Conservation (phyloP, 192 early-diverging fungal species). For the Coemansia sp. region DNA sequence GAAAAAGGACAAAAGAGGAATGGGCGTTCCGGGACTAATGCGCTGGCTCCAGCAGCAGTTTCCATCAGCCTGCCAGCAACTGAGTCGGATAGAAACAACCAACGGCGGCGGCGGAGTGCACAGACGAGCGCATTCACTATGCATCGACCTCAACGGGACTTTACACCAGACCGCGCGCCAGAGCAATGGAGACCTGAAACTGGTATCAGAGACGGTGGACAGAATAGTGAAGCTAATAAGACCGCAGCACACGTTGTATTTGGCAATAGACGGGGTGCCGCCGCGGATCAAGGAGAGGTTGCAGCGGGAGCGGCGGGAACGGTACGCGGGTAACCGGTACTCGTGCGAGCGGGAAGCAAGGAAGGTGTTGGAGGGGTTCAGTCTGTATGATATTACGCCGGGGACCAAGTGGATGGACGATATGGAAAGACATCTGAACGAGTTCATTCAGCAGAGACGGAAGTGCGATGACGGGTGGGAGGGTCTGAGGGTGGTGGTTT, state of each 20-base stretch:
- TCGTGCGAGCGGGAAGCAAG: constrained; percentile 12
- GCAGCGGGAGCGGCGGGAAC: constrained; percentile 92
- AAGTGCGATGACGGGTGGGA: constrained; percentile 77
- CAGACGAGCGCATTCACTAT: constrained; percentile 26
- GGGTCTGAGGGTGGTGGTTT: constrained; percentile 82
- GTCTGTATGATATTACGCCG: constrained; percentile 92
- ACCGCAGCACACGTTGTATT: constrained; percentile 83
- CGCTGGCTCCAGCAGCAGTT: constrained; percentile 47
- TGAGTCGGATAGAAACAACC: constrained; percentile 17
- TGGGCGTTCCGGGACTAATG: constrained; percentile 51
- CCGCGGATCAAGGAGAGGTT: constrained; percentile 98
- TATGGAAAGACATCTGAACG: constrained; percentile 73
- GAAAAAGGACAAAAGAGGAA: neutral
- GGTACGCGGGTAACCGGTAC: constrained; percentile 58
- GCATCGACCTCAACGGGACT: constrained; percentile 50
- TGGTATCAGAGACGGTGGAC: constrained; percentile 25
- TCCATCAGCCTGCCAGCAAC: constrained; percentile 30
- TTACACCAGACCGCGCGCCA: constrained; percentile 30
- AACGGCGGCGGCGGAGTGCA: neutral
- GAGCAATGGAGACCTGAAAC: constrained; percentile 21
- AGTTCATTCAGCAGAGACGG: constrained; percentile 81
- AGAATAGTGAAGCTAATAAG: constrained; percentile 52
- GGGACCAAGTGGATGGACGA: constrained; percentile 91
- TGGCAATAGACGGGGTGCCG: constrained; percentile 94
- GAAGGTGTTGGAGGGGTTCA: constrained; percentile 65